These are phyloP conservation scores for Syncephalis plumigaleata DNA, from an alignment of 371 early-diverging fungal species.

Conservation along the genomic window DNA sequence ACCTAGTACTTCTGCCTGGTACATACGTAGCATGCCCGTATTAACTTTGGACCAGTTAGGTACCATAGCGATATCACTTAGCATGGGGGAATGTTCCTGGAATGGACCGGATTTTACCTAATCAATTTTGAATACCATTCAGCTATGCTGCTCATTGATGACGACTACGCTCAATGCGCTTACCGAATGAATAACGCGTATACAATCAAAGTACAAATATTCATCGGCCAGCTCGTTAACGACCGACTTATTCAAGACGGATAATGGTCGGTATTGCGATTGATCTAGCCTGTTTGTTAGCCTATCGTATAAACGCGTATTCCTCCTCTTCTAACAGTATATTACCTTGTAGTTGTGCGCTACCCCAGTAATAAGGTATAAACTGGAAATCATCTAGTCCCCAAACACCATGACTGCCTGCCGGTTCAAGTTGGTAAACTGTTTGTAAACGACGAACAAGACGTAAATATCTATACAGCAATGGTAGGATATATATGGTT, in stretches of 20 bases:
- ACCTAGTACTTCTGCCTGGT: conserved; percentile 81
- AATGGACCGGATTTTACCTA: conserved; percentile 46
- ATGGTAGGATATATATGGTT: not conserved
- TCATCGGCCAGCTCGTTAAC: conserved; percentile 49
- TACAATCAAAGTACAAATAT: conserved; percentile 77
- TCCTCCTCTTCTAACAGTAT: not conserved
- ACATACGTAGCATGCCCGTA: conserved; percentile 92
- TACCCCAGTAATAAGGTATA: conserved; percentile 91
- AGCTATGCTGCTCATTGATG: not conserved
- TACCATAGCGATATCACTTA: conserved; percentile 84
- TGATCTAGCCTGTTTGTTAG: conserved; percentile 16
- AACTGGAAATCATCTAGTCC: conserved; percentile 97
- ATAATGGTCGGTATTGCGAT: conserved; percentile 46
- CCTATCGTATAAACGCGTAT: not conserved
- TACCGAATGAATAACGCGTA: conserved; percentile 64
- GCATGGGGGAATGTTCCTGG: conserved; percentile 81
- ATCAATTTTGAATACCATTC: no score
- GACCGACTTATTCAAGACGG: conserved; percentile 42
- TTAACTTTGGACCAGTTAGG: conserved; percentile 83
- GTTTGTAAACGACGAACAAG: conserved; percentile 68
- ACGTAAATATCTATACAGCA: conserved; percentile 45
- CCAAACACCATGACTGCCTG: conserved; percentile 98
- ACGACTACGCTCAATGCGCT: not conserved
- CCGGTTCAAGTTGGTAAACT: conserved; percentile 93
- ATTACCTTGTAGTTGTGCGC: conserved; percentile 59